Evolutionary conservation across 345 rosid species (phyloP).

Genomic region (Pistacia vera): DNA sequence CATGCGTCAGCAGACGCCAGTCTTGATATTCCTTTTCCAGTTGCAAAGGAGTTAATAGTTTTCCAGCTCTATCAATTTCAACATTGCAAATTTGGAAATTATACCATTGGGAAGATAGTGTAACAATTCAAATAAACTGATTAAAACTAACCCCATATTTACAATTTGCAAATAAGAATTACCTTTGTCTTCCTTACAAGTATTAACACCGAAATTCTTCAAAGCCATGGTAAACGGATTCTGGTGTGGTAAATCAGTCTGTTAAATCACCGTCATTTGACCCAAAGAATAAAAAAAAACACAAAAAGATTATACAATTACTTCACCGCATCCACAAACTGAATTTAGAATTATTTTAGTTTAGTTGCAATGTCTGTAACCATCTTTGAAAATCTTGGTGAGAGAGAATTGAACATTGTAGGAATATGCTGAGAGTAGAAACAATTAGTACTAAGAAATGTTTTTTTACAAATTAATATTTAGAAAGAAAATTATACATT

Average conservation of each 20-base stretch:
- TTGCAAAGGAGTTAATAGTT: slow-evolving; percentile 32
- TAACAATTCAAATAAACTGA: neutral
- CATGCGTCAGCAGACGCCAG: slow-evolving; percentile 75
- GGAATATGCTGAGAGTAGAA: too few species aligned
- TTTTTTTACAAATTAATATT: neutral
- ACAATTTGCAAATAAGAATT: neutral
- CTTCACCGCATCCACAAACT: too few species aligned
- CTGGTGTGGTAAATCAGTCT: slow-evolving; percentile 71
- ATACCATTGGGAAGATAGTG: neutral
- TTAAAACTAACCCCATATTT: neutral
- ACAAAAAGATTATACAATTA: neutral
- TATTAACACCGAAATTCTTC: slow-evolving; percentile 51
- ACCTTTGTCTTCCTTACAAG: slow-evolving; percentile 51
- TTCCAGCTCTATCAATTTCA: slow-evolving; percentile 44
- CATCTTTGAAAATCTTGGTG: too few species aligned
- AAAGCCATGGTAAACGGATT: slow-evolving; percentile 58
- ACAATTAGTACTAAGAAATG: too few species aligned
- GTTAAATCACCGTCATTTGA: slow-evolving; percentile 18
- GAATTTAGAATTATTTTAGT: too few species aligned
- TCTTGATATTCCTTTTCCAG: slow-evolving; percentile 60
- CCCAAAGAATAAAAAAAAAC: neutral
- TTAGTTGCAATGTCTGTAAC: too few species aligned
- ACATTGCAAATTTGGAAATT: slow-evolving; percentile 22
- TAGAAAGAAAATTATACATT: neutral
- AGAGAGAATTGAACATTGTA: too few species aligned